These are phyloP conservation scores for Tricholoma furcatifolium DNA, from an alignment of 768 basidiomycete species.

Conservation along the genomic window DNA sequence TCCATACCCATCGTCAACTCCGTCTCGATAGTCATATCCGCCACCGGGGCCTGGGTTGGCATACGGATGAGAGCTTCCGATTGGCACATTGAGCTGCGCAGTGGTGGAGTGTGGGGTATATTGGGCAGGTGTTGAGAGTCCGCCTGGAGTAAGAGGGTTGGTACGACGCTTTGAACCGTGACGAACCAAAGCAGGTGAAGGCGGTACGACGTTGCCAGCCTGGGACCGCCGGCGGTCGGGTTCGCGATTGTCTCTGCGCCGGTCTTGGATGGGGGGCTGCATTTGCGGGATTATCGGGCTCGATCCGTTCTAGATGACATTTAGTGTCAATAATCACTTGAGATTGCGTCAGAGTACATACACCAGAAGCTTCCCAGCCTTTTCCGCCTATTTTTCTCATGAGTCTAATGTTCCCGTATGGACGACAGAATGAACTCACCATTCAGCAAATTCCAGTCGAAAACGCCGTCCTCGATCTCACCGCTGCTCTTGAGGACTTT, in stretches of 20 bases:
- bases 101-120: conserved; percentile 71
- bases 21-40: conserved; percentile 57
- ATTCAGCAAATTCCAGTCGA: conserved; percentile 95
- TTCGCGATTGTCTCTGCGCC: conserved; percentile 61
- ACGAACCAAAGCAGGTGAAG: conserved; percentile 78
- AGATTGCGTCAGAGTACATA: conserved; percentile 34
- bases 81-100: conserved; percentile 73
- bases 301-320: conserved; percentile 43
- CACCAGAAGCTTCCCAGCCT: conserved; percentile 88
- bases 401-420: conserved; percentile 1
- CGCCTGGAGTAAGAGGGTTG: conserved; percentile 56
- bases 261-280: conserved; percentile 52
- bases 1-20: conserved; percentile 57
- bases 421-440: conserved; percentile 37
- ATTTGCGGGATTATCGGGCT: conserved; percentile 65
- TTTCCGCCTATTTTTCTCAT: conserved; percentile 62
- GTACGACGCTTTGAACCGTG: conserved; percentile 72
- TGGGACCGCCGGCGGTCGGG: conserved; percentile 62
- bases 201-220: conserved; percentile 58
- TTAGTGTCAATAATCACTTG: conserved; percentile 1
- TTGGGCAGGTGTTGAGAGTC: conserved; percentile 46
- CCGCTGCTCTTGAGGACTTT: conserved; percentile 91
- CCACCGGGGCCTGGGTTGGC: conserved; percentile 50
- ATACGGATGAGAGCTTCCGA: conserved; percentile 64
- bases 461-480: conserved; percentile 90